Evolutionary conservation across 495 filamentous ascomycete genomes (phyloP), one percentile per base, ranked within the genome.

Genomic region (Neurospora hispaniola): DNA sequence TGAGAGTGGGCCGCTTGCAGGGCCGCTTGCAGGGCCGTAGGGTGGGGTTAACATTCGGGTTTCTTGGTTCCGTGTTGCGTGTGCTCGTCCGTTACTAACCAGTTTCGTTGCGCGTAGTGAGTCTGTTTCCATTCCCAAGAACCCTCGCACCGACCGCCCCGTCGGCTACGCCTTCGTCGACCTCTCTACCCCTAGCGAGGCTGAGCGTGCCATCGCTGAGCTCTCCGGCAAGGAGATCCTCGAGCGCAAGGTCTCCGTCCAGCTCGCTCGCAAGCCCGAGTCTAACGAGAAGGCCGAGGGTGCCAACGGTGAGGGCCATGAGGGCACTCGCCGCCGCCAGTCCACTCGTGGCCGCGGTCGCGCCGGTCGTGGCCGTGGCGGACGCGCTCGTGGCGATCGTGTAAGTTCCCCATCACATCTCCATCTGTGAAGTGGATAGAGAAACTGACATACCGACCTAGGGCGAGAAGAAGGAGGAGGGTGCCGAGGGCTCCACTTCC

Each of bases 161-260:
- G 96, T 99, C 82, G 96, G 96, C 75, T 99, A 99, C 81, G 96
- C 96, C 78, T 99, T 99, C 81, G 96, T 99, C 78, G 96, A 98
- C 79, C 90, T 99, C 69, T 94, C 92, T 66, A 97, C 95, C 71
- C 93, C 96, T 59, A 88, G 88, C 73, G 96, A 99, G 85, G 96
- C 96, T 72, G 92, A 97, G 82, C 91, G 93, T 80, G 96, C 96
- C 77, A 98, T 99, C 78, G 86, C 86, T 77, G 92, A 96, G 82
- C 92, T 99, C 69, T 98, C 95, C 74, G 94, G 96, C 79, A 94
- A 98, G 85, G 93, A 95, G 84, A 94, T 99, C 78, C 89, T 97
- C 48, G 92, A 97, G 81, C 94, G 96, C 81, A 98, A 98, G 90
- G 96, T 99, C 76, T 98, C 94, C 8, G 96, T 99, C 71, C 96